These are phyloP conservation scores for Discostella stelligeroides DNA, from an alignment of 108 stramenopile species.

Conservation along the genomic window DNA sequence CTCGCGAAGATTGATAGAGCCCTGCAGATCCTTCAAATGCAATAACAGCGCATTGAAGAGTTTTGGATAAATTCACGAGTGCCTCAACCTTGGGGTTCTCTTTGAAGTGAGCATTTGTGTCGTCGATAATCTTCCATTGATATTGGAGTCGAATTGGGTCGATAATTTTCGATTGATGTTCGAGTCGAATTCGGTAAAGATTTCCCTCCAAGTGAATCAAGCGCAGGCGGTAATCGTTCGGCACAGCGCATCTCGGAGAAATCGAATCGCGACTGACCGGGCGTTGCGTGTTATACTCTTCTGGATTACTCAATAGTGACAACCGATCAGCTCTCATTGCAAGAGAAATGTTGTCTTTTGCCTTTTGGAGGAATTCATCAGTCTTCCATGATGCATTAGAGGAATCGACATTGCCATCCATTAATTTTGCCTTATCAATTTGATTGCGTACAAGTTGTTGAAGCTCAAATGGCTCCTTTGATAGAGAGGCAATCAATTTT, in stretches of 20 bases:
- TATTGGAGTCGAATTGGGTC: background rate
- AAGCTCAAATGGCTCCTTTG: slow-evolving; percentile 42
- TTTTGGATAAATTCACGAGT: slow-evolving; percentile 33
- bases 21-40: slow-evolving; percentile 32
- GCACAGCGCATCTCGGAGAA: slow-evolving; percentile 29
- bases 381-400: background rate
- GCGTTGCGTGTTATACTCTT: slow-evolving; percentile 12
- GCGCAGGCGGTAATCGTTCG: slow-evolving; percentile 22
- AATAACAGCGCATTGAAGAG: slow-evolving; percentile 45
- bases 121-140: background rate
- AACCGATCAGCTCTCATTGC: slow-evolving; percentile 41
- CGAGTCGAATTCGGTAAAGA: slow-evolving; percentile 13
- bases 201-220: slow-evolving; percentile 3
- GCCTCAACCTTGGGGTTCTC: slow-evolving; percentile 31
- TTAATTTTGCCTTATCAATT: slow-evolving; percentile 40
- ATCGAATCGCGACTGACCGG: slow-evolving; percentile 10
- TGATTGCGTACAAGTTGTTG: slow-evolving; percentile 46
- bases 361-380: slow-evolving; percentile 18
- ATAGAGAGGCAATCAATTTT: slow-evolving; percentile 16
- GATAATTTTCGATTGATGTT: slow-evolving; percentile 15
- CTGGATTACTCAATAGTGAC: slow-evolving; percentile 30
- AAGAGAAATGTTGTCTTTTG: slow-evolving; percentile 26
- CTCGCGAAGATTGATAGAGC: slow-evolving; percentile 48
- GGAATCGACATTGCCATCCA: background rate
- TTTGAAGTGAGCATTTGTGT: slow-evolving; percentile 25